Evolutionary conservation across 352 stramenopile genomes (phyloP).

Genomic region (Phytophthora vignae): DNA sequence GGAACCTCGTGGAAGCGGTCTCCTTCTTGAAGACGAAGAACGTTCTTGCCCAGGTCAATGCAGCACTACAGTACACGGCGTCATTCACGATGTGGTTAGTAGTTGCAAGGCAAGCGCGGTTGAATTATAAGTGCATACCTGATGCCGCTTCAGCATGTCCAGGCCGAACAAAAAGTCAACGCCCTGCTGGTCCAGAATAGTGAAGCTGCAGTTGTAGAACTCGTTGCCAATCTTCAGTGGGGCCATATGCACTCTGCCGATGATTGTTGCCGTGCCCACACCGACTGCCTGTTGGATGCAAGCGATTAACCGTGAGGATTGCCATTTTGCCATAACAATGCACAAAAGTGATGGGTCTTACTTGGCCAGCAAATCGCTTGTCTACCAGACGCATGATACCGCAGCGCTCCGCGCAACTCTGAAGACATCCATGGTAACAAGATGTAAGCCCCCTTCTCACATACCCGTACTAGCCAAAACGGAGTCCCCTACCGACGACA

Average conservation of each 20-base stretch:
- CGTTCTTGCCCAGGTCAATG: conserved; percentile 96
- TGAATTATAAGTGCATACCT: conserved; percentile 43
- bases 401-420: conserved; percentile 91
- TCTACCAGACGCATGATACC: conserved; percentile 92
- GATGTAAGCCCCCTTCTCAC: background rate
- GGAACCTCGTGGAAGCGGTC: conserved; percentile 76
- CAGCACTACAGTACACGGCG: conserved; percentile 73
- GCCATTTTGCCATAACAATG: background rate
- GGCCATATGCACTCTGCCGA: conserved; percentile 95
- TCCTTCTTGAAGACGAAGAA: conserved; percentile 83
- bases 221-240: conserved; percentile 90
- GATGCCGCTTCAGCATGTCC: conserved; percentile 98
- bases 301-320: conserved; percentile 33
- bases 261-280: conserved; percentile 97
- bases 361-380: conserved; percentile 89
- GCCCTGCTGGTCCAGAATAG: conserved; percentile 92
- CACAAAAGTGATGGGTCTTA: conserved; percentile 22
- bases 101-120: too few species aligned
- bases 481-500: conserved; percentile 75
- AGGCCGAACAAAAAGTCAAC: conserved; percentile 98
- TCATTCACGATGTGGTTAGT: background rate
- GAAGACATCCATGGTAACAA: conserved; percentile 6
- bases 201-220: conserved; percentile 96
- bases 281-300: conserved; percentile 82
- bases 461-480: background rate